Base-by-base conservation (phyloP, 148 eudicot species). In the Spergularia marina region DNA sequence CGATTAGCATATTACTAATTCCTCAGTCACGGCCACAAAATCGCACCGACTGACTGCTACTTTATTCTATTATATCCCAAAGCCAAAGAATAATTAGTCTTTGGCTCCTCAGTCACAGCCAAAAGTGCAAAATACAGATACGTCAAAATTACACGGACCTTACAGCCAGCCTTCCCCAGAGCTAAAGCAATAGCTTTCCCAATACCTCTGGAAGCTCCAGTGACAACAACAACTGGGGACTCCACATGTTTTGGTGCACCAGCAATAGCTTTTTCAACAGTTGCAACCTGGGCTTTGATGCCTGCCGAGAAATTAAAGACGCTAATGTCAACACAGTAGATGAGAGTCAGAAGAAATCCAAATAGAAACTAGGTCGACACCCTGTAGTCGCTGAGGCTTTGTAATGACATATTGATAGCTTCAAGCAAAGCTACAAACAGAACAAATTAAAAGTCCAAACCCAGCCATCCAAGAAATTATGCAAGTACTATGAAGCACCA, bases 141-240 rank as follows among this genome's bases (percentile, higher is more conserved):
- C 64, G 40, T 10, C 30, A 44, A 53, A 44, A 6, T 44, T 44
- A 30, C 53, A 77, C 78, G 9, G 30, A 94, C 95, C 97, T 91
- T 91, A 81, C 98, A 94, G 63, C 98, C 98, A 76, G 98, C 92
- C 82, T 90, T 94, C 30, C 98, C 98, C 68, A 94, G 60, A 78
- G 93, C 76, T 84, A 94, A 78, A 20, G 98, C 97, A 84, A 94
- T 79, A 15, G 98, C 93, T 84, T 75, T 91, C 65, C 98, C 98
- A 75, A 94, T 94, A 52, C 98, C 98, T 85, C 98, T 87, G 61
- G 98, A 94, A 57, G 98, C 98, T 82, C 97, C 98, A 49, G 98
- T 94, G 68, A 94, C 86, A 75, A 94, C 78, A 49, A 90, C 97
- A 82, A 94, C 98, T 40, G 97, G 98, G 84, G 87, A 86, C 79